These are phyloP conservation scores for Leccinum truebloodii DNA, from an alignment of 768 basidiomycete genomes.

Conservation along the genomic window DNA sequence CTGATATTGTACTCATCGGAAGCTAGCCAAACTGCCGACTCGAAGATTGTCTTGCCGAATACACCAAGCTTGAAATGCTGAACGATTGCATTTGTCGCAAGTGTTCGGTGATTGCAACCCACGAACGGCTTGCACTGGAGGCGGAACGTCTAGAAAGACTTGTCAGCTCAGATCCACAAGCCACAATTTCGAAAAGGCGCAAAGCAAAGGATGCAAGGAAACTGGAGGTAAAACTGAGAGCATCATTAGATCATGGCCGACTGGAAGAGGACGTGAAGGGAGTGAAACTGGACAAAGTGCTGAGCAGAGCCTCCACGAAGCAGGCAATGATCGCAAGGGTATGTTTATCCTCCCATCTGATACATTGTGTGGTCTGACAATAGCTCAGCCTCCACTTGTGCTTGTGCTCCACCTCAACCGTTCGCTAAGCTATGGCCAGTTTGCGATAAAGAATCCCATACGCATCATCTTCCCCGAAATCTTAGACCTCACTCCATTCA, in stretches of 20 bases:
- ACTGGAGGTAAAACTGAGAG: constrained; percentile 59
- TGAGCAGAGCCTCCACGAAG: constrained; percentile 77
- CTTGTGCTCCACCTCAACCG: constrained; percentile 91
- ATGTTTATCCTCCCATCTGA: constrained; percentile 15
- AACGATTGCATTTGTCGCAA: constrained; percentile 92
- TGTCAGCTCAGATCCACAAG: constrained; percentile 37
- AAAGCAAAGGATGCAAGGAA: constrained; percentile 70
- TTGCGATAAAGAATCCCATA: constrained; percentile 82
- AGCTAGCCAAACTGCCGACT: constrained; percentile 63
- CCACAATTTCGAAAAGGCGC: constrained; percentile 73
- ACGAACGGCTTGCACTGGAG: constrained; percentile 61
- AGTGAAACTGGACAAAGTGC: constrained; percentile 74
- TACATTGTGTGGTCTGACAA: constrained; percentile 18
- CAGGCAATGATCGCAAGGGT: constrained; percentile 92
- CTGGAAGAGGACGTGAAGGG: constrained; percentile 86
- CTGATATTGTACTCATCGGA: constrained; percentile 10
- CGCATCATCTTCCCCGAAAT: constrained; percentile 81
- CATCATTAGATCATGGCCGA: constrained; percentile 68
- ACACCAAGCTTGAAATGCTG: constrained; percentile 84
- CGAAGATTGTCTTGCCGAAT: constrained; percentile 84
- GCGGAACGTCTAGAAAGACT: constrained; percentile 51
- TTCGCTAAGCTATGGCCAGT: constrained; percentile 77
- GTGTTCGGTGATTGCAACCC: constrained; percentile 84
- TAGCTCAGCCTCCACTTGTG: constrained; percentile 73
- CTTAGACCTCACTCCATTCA: constrained; percentile 88